Evolutionary conservation across 2,329 filamentous ascomycete genomes (phyloP), one percentile per base, ranked within the genome.

Genomic region (Cordyceps farinosa): DNA sequence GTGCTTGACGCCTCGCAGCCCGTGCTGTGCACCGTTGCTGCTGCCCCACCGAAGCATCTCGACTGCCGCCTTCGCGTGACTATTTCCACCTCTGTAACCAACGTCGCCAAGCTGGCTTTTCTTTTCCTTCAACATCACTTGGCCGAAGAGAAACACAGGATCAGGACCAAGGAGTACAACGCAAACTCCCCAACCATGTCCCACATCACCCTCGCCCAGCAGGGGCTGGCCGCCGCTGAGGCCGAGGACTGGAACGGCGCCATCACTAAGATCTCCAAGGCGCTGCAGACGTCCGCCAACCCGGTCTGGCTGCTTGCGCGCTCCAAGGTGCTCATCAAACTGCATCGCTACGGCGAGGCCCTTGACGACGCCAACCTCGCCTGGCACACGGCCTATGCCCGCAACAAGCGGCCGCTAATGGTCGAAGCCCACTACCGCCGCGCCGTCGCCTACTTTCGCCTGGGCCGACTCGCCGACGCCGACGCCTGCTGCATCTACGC

Each of bases 221-320:
- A 83, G 65, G 92, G 92, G 70, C 79, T 96, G 57, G 80, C 81
- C 44, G 83, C 91, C 62, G 81, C 91, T 63, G 77, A 84, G 34
- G 79, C 76, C 9, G 83, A 82, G 57, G 82, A 93, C 65, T 94
- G 86, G 75, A 77, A 82, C 5, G 80, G 82, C 53, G 92, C 91
- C 51, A 84, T 97, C 68, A 74, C 79, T 42, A 83, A 87, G 69
- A 89, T 90, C 66, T 89, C 89, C 8, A 75, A 79, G 45, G 91
- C 91, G 7, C 79, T 96, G 40, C 77, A 85, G 65, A 81, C 81
- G 13, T 87, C 88, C 0, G 80, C 79, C 45, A 91, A 90, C 3
- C 90, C 91, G 1, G 78, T 84, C 55, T 97, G 95, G 85, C 89
- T 94, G 66, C 85, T 95, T 66, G 87, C 90, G 68, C 91, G 94